Base-by-base conservation (phyloP, 1,139 yeast genomes). In the Neolecta irregularis region DNA sequence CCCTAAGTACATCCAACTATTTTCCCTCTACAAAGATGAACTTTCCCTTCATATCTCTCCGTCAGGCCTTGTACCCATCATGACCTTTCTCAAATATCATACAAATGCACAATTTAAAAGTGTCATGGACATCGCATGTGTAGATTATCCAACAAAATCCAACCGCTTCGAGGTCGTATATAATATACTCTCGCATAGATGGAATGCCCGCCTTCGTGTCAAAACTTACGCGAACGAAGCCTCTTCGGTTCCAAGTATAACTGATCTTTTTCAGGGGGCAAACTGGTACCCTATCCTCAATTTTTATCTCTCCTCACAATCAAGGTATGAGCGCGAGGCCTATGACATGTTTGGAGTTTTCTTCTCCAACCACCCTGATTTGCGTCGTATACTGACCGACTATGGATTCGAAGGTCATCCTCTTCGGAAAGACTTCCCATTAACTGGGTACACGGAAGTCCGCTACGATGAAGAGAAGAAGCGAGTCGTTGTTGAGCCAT, bases 241-340 rank as follows among this genome's bases (percentile, higher is more conserved):
- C 36, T 67, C 77, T 35, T 70, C 91, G 5, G 92, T 80, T 41
- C 93, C 93, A 30, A 72, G 83, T 38, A 57, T 76, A 42, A 72
- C 75, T 13, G 71, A 73, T 15, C 52, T 80, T 41, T 78, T 60
- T 56, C 72, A 73, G 54, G 92, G 93, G 44, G 76, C 83, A 44
- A 79, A 80, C 60, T 80, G 93, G 93, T 76, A 70, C 53, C 93
- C n/a, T n/a, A n/a, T n/a, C n/a, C n/a, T n/a, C n/a, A n/a, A n/a
- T n/a, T n/a, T n/a, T n/a, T n/a, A n/a, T n/a, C n/a, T n/a, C n/a
- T n/a, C n/a, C n/a, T n/a, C n/a, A n/a, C n/a, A n/a, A n/a, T n/a
- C n/a, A n/a, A n/a, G n/a, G n/a, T n/a, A n/a, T n/a, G 41, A 39
- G 26, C 34, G 41, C 3, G 41, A 39, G 13, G 41, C 41, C 5